These are phyloP conservation scores for Linnemannia exigua DNA, from an alignment of 192 early-diverging fungal genomes.

Conservation along the genomic window DNA sequence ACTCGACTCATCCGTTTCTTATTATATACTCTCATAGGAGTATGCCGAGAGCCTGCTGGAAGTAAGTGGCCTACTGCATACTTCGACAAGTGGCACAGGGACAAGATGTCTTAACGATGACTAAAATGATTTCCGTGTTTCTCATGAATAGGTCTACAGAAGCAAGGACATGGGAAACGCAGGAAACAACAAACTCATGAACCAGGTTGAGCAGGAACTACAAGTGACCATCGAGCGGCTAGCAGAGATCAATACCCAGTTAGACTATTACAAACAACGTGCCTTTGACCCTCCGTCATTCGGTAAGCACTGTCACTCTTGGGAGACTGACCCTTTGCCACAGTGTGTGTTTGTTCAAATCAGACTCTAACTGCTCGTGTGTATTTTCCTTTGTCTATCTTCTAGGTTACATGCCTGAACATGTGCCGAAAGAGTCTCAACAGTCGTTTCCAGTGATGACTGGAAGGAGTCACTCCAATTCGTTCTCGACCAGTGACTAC, in stretches of 20 bases:
- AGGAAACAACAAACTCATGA: constrained; percentile 49
- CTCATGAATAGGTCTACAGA: constrained; percentile 23
- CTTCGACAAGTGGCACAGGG: neutral
- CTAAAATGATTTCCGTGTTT: neutral
- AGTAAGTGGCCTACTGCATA: constrained; percentile 12
- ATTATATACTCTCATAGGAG: constrained; percentile 9
- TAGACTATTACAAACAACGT: constrained; percentile 50
- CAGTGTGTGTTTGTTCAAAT: neutral
- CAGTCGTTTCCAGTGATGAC: constrained; percentile 22
- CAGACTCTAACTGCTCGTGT: neutral
- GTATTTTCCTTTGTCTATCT: neutral
- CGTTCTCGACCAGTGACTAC: constrained; percentile 53
- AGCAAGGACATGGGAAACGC: constrained; percentile 40
- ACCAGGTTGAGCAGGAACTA: constrained; percentile 41
- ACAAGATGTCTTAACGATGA: neutral
- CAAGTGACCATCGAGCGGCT: constrained; percentile 43
- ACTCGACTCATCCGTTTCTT: neutral
- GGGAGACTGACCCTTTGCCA: too few relatives aligned
- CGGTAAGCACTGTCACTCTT: constrained; percentile 1
- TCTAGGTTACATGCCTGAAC: constrained; percentile 42
- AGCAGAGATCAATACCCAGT: constrained; percentile 35
- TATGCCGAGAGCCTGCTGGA: constrained; percentile 44
- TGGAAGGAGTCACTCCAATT: constrained; percentile 54
- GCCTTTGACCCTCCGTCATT: constrained; percentile 51
- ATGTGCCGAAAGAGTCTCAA: constrained; percentile 37